Percentiles rank a stretch among this genome's conserved stretches.
phyloP scores from a whole-genome alignment of 1,284 basidiomycete species.

The Malassezia sympodialis region DNA sequence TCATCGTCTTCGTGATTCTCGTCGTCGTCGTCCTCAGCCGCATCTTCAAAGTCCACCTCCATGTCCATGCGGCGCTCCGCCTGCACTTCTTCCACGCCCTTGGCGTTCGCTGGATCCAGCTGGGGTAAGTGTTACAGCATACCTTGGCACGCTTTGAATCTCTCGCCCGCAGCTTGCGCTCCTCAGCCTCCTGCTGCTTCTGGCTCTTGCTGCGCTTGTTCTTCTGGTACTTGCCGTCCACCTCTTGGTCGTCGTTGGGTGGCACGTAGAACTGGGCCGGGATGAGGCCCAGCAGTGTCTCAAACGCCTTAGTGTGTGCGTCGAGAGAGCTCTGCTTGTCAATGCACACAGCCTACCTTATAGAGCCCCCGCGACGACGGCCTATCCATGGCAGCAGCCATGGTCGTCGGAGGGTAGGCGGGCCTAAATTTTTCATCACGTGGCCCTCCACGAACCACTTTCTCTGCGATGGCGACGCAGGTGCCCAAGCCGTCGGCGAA shows the following conservation, averaged over 20 bases:
- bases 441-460: slow-evolving; percentile 4
- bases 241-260: slow-evolving; percentile 24
- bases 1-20: slow-evolving; percentile 13
- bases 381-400: not conserved
- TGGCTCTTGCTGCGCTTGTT: slow-evolving; percentile 43
- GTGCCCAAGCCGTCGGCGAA: slow-evolving; percentile 33
- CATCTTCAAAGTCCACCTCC: slow-evolving; percentile 24
- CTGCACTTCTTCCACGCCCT: slow-evolving; percentile 31
- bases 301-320: slow-evolving; percentile 34
- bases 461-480: slow-evolving; percentile 34
- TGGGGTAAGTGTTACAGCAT: not conserved
- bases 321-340: slow-evolving; percentile 19
- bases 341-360: not conserved
- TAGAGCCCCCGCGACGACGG: slow-evolving; percentile 1
- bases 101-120: slow-evolving; percentile 41
- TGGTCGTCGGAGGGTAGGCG: not conserved
- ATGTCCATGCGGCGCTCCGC: slow-evolving; percentile 24
- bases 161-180: slow-evolving; percentile 28
- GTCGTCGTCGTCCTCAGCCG: slow-evolving; percentile 19
- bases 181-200: slow-evolving; percentile 32
- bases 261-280: slow-evolving; percentile 41
- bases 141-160: slow-evolving; percentile 24
- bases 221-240: slow-evolving; percentile 37
- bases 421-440: slow-evolving; percentile 19
- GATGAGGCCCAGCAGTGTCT: slow-evolving; percentile 32